phyloP scores from a whole-genome alignment of 2,329 filamentous ascomycete species.

The Rhynchosporium agropyri region DNA sequence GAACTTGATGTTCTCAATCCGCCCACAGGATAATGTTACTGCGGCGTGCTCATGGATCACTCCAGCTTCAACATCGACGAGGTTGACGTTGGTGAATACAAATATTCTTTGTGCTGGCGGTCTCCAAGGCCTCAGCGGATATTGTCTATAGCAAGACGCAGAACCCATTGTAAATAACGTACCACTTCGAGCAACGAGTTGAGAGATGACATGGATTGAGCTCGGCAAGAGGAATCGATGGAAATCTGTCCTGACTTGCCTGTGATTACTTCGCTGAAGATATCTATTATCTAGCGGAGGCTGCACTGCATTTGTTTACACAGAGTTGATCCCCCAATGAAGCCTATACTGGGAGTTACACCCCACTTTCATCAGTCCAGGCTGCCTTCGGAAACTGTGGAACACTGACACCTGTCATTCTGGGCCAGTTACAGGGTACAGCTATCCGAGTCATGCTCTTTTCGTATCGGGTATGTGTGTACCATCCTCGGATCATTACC shows the following conservation, averaged over 20 bases:
- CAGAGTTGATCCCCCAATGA: no score
- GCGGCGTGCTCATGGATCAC: neutral
- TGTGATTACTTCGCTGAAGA: no score
- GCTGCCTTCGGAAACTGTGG: no score
- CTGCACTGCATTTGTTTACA: no score
- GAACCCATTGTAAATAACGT: conserved; percentile 4
- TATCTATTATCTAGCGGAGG: no score
- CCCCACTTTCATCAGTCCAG: no score
- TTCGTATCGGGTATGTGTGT: neutral
- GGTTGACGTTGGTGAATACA: conserved; percentile 47
- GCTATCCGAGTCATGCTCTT: neutral
- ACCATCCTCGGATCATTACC: neutral
- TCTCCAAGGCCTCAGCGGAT: conserved; percentile 23
- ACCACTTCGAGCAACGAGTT: neutral
- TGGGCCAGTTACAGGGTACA: neutral
- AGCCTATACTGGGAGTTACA: no score
- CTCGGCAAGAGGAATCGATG: no score
- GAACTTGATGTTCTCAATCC: conserved; percentile 5
- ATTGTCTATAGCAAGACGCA: neutral
- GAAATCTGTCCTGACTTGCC: neutral
- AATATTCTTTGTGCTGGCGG: conserved; percentile 10
- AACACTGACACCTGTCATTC: no score
- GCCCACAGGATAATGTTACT: conserved; percentile 43
- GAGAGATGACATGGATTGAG: neutral
- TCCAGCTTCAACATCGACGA: conserved; percentile 45